Base-by-base conservation (phyloP, 2,329 filamentous ascomycete species). In the Cladophialophora chaetospira region DNA sequence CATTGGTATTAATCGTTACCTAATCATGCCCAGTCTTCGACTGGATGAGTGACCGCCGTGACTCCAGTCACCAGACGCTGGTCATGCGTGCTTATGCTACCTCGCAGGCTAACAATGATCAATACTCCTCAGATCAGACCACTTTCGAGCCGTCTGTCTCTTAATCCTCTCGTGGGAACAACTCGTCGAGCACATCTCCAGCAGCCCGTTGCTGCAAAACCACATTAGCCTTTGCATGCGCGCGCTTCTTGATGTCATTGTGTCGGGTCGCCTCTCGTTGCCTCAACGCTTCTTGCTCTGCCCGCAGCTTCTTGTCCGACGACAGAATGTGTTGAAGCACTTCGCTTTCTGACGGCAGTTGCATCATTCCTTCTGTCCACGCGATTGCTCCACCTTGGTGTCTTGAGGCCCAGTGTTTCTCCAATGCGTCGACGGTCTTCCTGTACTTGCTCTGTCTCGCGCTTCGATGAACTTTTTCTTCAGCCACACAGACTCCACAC, bases 271-370 rank as follows among this genome's bases (percentile, higher is more conserved):
- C 35, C 19, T 21, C 43, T 29, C 51, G 36, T 25, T 45, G 51
- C 26, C 23, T 31, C 4, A 52, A 40, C 5, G 51, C 58, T 19
- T 58, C 48, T 46, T 65, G 61, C 38, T 63, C 47, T 28, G 44
- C 17, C 10, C 48, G 47, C 15, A 66, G 53, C 25, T 55, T 55
- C 23, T 46, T 44, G 52, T 66, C 65, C 15, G 49, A 42, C 10
- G 47, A 25, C 2, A 17, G 38, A 28, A 68, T 59, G 21, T 52
- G 50, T 40, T 58, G 55, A 36, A 36, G 15, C 6, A 68, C 40
- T 28, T 66, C 55, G 36, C 28, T 55, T 31, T 66, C 63, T 8
- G 56, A 53, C 3, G 66, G 66, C 11, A 67, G 54, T 5, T 57
- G 36, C 43, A 66, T 55, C 23, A 67, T 40, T 13, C 50, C 53